Percentiles rank a stretch among this genome's conserved stretches.
Conservation (phyloP, 176 grass and related monocot genomes). For the Eleusine coracana region DNA sequence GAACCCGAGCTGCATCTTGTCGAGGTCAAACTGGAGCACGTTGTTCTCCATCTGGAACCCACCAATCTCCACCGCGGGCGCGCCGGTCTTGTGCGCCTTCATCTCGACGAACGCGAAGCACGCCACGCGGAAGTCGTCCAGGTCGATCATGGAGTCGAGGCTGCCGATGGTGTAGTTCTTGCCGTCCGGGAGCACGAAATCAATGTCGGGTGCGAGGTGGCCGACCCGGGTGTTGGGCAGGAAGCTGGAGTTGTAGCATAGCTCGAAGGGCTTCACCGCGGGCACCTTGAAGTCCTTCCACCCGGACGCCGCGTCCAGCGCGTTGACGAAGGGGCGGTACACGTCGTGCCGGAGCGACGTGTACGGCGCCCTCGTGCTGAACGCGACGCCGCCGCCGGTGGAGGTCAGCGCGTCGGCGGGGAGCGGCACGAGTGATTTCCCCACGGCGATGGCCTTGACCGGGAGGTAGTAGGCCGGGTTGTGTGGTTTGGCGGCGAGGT, state of each 20-base stretch:
- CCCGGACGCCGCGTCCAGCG: conserved; percentile 27
- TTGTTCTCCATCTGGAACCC: conserved; percentile 75
- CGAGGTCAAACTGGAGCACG: conserved; percentile 59
- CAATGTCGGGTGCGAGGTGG: conserved; percentile 44
- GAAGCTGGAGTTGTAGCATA: conserved; percentile 48
- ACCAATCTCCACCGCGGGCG: conserved; percentile 54
- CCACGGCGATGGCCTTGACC: conserved; percentile 47
- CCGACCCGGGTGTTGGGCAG: conserved; percentile 46
- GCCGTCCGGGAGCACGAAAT: conserved; percentile 44
- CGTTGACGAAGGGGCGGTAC: conserved; percentile 44
- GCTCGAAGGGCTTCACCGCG: conserved; percentile 46
- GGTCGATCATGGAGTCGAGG: conserved; percentile 59
- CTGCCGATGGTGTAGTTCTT: conserved; percentile 49
- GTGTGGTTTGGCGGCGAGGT: not conserved
- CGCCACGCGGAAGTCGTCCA: not conserved
- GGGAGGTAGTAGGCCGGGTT: conserved; percentile 46
- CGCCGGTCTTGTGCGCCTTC: not conserved
- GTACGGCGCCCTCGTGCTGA: conserved; percentile 42
- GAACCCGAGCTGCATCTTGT: conserved; percentile 30
- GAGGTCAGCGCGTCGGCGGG: not conserved
- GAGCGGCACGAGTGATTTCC: not conserved
- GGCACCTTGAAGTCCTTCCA: conserved; percentile 2
- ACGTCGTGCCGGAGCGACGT: conserved; percentile 45
- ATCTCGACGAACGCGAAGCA: conserved; percentile 53
- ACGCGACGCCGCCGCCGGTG: conserved; percentile 4